Percentiles rank a stretch among this genome's conserved stretches.
Evolutionary conservation across 257 asterid species (phyloP).

Genomic region (Coffea eugenioides): DNA sequence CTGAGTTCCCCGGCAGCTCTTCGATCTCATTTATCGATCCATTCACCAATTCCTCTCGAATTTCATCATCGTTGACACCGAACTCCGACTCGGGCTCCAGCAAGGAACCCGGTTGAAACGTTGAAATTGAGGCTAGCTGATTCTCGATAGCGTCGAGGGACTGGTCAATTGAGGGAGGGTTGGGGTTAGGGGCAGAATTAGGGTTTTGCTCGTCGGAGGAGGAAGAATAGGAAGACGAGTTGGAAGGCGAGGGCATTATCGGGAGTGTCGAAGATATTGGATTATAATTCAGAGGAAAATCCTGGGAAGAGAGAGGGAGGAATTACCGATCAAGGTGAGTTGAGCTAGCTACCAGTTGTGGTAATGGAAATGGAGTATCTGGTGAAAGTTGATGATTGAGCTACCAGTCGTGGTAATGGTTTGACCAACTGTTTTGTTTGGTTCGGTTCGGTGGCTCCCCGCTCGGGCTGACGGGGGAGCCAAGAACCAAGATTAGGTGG

Average conservation of each 20-base stretch:
- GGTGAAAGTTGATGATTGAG: neutral
- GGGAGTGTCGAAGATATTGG: neutral
- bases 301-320: too few species aligned
- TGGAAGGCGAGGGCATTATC: conserved; percentile 19
- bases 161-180: conserved; percentile 60
- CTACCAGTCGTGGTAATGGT: too few species aligned
- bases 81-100: conserved; percentile 2
- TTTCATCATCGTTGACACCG: neutral
- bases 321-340: neutral
- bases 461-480: too few species aligned
- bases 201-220: conserved; percentile 40
- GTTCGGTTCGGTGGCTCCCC: too few species aligned
- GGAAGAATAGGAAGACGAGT: conserved; percentile 18
- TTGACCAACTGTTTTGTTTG: too few species aligned
- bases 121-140: conserved; percentile 83
- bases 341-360: conserved; percentile 13
- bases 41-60: conserved; percentile 13
- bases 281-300: neutral
- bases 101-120: conserved; percentile 32
- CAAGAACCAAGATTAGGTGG: neutral
- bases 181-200: conserved; percentile 30
- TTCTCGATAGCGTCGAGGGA: conserved; percentile 92
- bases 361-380: neutral
- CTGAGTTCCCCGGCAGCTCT: conserved; percentile 25
- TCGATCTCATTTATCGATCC: conserved; percentile 18